Conservation (phyloP, 495 filamentous ascomycete genomes). For the Talaromyces wortmannii region DNA sequence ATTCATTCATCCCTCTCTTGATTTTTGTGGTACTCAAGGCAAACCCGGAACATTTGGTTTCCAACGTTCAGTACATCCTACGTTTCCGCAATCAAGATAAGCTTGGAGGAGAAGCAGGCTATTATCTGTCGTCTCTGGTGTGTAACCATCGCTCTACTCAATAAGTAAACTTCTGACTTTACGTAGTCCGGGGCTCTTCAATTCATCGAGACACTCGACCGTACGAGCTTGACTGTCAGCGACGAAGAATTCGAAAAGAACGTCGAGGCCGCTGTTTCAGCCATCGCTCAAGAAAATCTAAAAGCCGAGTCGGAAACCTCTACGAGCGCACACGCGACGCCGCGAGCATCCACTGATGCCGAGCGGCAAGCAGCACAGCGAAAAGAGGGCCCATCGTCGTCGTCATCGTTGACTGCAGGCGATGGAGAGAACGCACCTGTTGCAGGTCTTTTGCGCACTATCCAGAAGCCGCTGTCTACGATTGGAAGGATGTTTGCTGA, state of each 20-base stretch:
- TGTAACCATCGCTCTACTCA: slow-evolving; percentile 10
- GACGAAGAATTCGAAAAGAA: slow-evolving; percentile 94
- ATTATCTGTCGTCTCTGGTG: slow-evolving; percentile 95
- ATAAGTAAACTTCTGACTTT: slow-evolving; percentile 5
- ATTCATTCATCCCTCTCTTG: slow-evolving; percentile 90
- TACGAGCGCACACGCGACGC: slow-evolving; percentile 26
- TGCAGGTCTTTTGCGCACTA: slow-evolving; percentile 78
- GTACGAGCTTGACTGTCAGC: slow-evolving; percentile 85
- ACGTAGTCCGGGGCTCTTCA: slow-evolving; percentile 85
- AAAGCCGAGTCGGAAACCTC: slow-evolving; percentile 27
- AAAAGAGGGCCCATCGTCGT: slow-evolving; percentile 30
- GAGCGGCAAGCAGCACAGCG: slow-evolving; percentile 44
- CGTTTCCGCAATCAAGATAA: slow-evolving; percentile 97
- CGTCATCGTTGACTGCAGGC: slow-evolving; percentile 11
- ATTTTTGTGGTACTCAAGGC: slow-evolving; percentile 94
- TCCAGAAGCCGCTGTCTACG: slow-evolving; percentile 84
- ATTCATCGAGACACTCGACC: slow-evolving; percentile 94
- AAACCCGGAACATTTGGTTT: slow-evolving; percentile 90
- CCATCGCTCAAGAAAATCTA: slow-evolving; percentile 83
- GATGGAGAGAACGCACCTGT: slow-evolving; percentile 74
- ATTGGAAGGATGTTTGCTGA: slow-evolving; percentile 98
- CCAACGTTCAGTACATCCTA: slow-evolving; percentile 96
- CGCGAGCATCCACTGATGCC: slow-evolving; percentile 49
- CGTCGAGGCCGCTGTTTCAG: slow-evolving; percentile 93
- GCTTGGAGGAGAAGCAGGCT: slow-evolving; percentile 90